A percentile compares a stretch with the other conserved stretches of the same genome.
Evolutionary conservation across 352 stramenopile species (phyloP).

Genomic region (Phytophthora brassicae): DNA sequence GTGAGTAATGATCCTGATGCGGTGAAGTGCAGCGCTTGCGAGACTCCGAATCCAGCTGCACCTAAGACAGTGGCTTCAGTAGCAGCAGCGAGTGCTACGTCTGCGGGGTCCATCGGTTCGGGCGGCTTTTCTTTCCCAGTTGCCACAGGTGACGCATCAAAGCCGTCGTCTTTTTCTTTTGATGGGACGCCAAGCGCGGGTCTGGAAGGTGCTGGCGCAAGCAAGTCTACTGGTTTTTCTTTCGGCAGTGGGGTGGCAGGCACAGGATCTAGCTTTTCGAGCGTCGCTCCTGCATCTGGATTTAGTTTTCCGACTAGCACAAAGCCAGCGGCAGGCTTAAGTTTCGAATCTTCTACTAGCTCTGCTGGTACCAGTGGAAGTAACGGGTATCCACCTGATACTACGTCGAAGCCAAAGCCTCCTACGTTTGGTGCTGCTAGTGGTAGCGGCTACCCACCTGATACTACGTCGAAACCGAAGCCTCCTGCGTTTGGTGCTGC

Average conservation of each 20-base stretch:
- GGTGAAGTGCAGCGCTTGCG: slow-evolving; percentile 48
- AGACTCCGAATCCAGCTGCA: slow-evolving; percentile 48
- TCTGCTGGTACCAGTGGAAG: slow-evolving; percentile 2
- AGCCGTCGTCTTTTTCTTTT: slow-evolving; percentile 49
- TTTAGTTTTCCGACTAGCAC: slow-evolving; percentile 22
- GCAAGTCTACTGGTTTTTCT: slow-evolving; percentile 27
- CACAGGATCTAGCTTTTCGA: slow-evolving; percentile 20
- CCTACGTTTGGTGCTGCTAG: slow-evolving; percentile 7
- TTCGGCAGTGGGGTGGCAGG: slow-evolving; percentile 13
- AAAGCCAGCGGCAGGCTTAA: slow-evolving; percentile 17
- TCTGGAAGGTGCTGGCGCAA: neutral
- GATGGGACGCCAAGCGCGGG: slow-evolving; percentile 8
- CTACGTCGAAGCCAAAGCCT: slow-evolving; percentile 15
- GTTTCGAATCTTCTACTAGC: slow-evolving; percentile 4
- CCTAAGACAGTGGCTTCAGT: slow-evolving; percentile 32
- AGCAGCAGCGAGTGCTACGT: slow-evolving; percentile 18
- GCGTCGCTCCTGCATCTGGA: slow-evolving; percentile 2
- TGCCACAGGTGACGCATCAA: slow-evolving; percentile 12
- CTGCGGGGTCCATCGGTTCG: slow-evolving; percentile 38
- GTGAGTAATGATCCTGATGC: slow-evolving; percentile 43
- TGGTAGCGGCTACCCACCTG: neutral
- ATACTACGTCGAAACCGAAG: slow-evolving; percentile 8
- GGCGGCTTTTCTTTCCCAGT: slow-evolving; percentile 44
- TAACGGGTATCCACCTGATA: slow-evolving; percentile 17
- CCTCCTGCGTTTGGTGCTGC: slow-evolving; percentile 7